Conservation (phyloP, 1,139 yeast species). For the Pichia sp. region DNA sequence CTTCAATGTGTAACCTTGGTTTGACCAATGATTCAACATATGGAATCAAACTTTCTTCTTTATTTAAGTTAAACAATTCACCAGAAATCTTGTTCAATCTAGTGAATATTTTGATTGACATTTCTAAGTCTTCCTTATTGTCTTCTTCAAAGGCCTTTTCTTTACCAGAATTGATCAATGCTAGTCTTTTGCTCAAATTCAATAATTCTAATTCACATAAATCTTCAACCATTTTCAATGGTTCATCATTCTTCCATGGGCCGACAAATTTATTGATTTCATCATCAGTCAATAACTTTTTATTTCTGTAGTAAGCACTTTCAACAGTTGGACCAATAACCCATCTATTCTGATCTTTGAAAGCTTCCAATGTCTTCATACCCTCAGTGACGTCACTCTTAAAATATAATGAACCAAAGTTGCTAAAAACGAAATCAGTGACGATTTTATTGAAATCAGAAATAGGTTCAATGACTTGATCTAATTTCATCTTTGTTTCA, state of each 20-base stretch:
- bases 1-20: conserved; percentile 74
- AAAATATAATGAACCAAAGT: conserved; percentile 79
- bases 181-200: conserved; percentile 46
- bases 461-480: conserved; percentile 52
- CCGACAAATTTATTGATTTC: conserved; percentile 49
- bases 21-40: conserved; percentile 54
- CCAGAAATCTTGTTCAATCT: conserved; percentile 49
- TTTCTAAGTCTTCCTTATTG: conserved; percentile 21
- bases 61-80: conserved; percentile 39
- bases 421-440: conserved; percentile 49
- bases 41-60: conserved; percentile 33
- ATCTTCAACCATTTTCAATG: conserved; percentile 51
- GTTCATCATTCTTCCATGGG: conserved; percentile 61
- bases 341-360: conserved; percentile 72
- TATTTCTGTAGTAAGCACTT: conserved; percentile 65
- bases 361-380: conserved; percentile 32
- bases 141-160: conserved; percentile 28
- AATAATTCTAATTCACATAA: conserved; percentile 65
- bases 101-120: conserved; percentile 51
- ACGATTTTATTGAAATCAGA: conserved; percentile 49
- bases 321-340: conserved; percentile 88
- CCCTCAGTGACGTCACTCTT: conserved; percentile 38
- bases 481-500: conserved; percentile 38
- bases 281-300: conserved; percentile 37
- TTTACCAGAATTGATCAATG: conserved; percentile 42